Evolutionary conservation across 495 filamentous ascomycete species (phyloP).

Genomic region (Neurospora terricola): DNA sequence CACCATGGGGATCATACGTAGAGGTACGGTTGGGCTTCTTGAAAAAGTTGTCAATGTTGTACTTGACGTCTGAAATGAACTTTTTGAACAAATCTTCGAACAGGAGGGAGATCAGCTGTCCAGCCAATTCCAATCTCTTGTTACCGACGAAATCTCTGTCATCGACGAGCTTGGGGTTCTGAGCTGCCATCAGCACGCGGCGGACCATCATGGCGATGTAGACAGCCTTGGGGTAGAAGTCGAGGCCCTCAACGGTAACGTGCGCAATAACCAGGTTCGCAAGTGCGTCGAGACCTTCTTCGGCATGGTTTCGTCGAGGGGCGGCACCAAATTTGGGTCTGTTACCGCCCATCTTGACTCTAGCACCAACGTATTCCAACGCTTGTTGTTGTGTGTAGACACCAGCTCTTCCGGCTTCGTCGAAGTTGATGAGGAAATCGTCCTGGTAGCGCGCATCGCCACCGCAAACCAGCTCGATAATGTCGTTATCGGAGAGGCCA

Average conservation of each 20-base stretch:
- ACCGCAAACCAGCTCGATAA: conserved; percentile 77
- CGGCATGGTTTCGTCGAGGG: conserved; percentile 56
- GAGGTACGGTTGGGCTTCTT: conserved; percentile 80
- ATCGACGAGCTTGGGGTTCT: conserved; percentile 79
- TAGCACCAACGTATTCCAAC: conserved; percentile 75
- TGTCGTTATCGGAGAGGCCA: conserved; percentile 87
- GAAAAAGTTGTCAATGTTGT: conserved; percentile 84
- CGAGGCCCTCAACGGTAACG: conserved; percentile 76
- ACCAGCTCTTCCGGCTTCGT: conserved; percentile 70
- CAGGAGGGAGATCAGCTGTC: conserved; percentile 85
- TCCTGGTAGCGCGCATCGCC: conserved; percentile 82
- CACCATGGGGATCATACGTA: conserved; percentile 72
- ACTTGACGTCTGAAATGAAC: conserved; percentile 76
- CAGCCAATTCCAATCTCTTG: conserved; percentile 87
- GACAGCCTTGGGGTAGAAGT: conserved; percentile 90
- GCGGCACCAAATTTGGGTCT: conserved; percentile 26
- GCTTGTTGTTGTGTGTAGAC: conserved; percentile 91
- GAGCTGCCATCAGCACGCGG: conserved; percentile 84
- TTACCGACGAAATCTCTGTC: conserved; percentile 98
- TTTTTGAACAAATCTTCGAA: conserved; percentile 98
- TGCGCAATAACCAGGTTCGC: conserved; percentile 87
- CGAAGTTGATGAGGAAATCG: conserved; percentile 87
- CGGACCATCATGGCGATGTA: conserved; percentile 96
- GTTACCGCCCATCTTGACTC: conserved; percentile 68
- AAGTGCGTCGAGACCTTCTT: conserved; percentile 86